Base-by-base conservation (phyloP, 139 green algal genomes). In the Chlorella vulgaris region DNA sequence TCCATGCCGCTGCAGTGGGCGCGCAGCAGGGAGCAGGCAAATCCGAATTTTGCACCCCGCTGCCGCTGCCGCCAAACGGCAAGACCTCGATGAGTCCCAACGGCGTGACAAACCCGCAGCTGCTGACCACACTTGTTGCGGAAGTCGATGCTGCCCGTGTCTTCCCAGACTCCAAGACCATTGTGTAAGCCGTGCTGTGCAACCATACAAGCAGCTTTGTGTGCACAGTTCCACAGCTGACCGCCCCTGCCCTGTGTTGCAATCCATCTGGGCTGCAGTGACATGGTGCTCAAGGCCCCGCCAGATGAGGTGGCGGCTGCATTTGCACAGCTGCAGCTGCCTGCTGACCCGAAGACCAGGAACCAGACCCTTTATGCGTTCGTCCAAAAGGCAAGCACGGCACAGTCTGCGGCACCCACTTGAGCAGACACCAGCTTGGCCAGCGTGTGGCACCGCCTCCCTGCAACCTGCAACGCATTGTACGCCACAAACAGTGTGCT, bases 121-220 rank as follows among this genome's bases (percentile, higher is more conserved):
- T 80, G 53, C 53, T 80, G 28, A 35, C 51, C 74, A 69, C 74
- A 1, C 36, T 80, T 15, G 53, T 80, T 0, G 60, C 38, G 53
- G 36, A 36, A 10, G 74, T 80, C 26, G 53, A 80, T 42, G 35
- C 68, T 31, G 50, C 53, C 3, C 50, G 47, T 15, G 71, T 78
- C 31, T 78, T 51, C 33, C 53, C 50, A 19, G 74, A 80, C 36
- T 80, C 74, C 0, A 80, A 80, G n/a, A 69, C 74, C 18, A 80
- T 80, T 39, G 74, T 80, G 55, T 75, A 40, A 75, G 68, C 38
- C 4, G 4, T 10, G n/a, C 65, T 71, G 65, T n/a, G n/a, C n/a
- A n/a, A n/a, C n/a, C n/a, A n/a, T n/a, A n/a, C n/a, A n/a, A n/a
- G n/a, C n/a, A n/a, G n/a, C n/a, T n/a, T n/a, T n/a, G n/a, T n/a